Base-by-base conservation (phyloP, 805 yeast species). In the Lipomyces kockii region DNA sequence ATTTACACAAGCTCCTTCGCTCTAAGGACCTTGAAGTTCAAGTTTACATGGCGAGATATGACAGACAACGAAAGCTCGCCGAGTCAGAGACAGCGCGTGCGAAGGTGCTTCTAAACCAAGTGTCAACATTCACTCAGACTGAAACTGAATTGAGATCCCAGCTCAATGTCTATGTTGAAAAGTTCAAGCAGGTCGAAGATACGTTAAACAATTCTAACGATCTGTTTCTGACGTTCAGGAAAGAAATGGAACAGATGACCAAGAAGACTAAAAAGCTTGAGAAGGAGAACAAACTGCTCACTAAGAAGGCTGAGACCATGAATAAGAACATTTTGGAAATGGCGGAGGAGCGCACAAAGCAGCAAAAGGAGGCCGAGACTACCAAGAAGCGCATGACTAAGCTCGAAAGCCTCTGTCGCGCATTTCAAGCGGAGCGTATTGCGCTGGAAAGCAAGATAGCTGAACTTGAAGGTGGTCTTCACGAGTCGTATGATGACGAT, bases 111-210 rank as follows among this genome's bases (percentile, higher is more conserved):
- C 52, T 64, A n/a, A 56, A 62, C 2, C 65, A 67, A 54, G 62
- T 67, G 11, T 61, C 70, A 9, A 64, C 70, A 11, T 67, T 67
- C 37, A 61, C 64, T 17, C 61, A 61, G 46, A 67, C 70, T 9
- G 70, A 67, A 54, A 46, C 63, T 54, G 70, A 67, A 20, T 46
- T 67, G 46, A 60, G 70, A 37, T 61, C 68, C 20, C 70, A 67
- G 49, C 55, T 67, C 20, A 67, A 67, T 46, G 57, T 67, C 39
- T 67, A 67, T 25, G 70, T 67, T 60, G 76, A 77, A 11, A 78
- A 78, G 6, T 72, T 80, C 34, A 73, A 75, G 60, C 71, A 76
- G 52, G 82, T 79, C 1, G 77, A 76, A 14, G 78, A 79, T 61
- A 80, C 77, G 63, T 49, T 67, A 22, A 67, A 67, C 76, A 81